phyloP scores from a whole-genome alignment of 306 rosid genomes.

The Clitoria ternatea region DNA sequence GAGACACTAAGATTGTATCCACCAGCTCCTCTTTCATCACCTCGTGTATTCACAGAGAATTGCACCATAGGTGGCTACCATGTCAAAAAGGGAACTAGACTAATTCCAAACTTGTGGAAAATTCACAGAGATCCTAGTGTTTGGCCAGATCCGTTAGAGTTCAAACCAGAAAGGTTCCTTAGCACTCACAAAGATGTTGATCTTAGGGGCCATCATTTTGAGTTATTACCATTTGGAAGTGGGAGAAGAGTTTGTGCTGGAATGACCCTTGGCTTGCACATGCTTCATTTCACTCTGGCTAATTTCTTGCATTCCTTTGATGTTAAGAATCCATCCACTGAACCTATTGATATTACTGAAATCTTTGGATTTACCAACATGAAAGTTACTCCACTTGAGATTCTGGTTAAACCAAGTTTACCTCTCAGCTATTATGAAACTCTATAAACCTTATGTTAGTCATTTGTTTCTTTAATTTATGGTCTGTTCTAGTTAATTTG shows the following conservation, averaged over 20 bases:
- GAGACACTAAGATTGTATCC: slow-evolving; percentile 34
- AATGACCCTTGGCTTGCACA: slow-evolving; percentile 18
- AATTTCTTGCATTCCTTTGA: slow-evolving; percentile 30
- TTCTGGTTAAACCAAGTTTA: slow-evolving; percentile 22
- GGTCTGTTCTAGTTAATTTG: not conserved
- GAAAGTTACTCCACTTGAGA: slow-evolving; percentile 29
- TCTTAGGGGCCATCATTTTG: slow-evolving; percentile 13
- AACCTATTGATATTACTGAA: slow-evolving; percentile 17
- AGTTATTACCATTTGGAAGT: slow-evolving; percentile 31
- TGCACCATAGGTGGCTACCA: slow-evolving; percentile 24
- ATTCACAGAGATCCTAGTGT: slow-evolving; percentile 24
- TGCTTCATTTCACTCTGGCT: slow-evolving; percentile 21
- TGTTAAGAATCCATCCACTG: not conserved
- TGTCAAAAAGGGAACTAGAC: slow-evolving; percentile 20
- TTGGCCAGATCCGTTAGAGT: slow-evolving; percentile 26
- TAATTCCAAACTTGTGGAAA: slow-evolving; percentile 24
- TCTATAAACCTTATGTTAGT: not conserved
- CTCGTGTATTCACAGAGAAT: slow-evolving; percentile 16
- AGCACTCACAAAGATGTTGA: slow-evolving; percentile 27
- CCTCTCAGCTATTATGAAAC: not conserved
- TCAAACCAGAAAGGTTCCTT: slow-evolving; percentile 30
- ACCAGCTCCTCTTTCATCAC: slow-evolving; percentile 13
- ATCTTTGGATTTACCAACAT: not conserved
- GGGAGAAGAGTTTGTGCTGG: slow-evolving; percentile 28
- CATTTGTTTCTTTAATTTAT: not conserved